A percentile compares a stretch with the other conserved stretches of the same genome.
Evolutionary conservation across 352 stramenopile species (phyloP).

Genomic region (Aphanomyces euteiches): DNA sequence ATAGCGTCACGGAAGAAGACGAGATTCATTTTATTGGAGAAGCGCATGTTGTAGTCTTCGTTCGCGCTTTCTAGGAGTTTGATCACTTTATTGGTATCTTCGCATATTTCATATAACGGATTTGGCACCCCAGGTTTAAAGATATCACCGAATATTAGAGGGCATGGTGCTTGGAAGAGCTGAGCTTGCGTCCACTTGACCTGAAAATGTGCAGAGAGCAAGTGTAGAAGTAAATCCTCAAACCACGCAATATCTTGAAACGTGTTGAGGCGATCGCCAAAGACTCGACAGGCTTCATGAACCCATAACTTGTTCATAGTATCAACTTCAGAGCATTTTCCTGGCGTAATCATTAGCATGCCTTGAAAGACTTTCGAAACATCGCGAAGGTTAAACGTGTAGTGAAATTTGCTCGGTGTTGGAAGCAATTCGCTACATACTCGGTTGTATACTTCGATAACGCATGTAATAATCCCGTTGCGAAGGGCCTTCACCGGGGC

Average conservation of each 20-base stretch:
- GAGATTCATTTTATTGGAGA: conserved; percentile 93
- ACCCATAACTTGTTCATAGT: conserved; percentile 89
- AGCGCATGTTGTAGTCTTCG: conserved; percentile 93
- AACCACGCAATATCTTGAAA: conserved; percentile 87
- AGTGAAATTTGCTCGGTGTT: conserved; percentile 91
- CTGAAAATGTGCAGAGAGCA: conserved; percentile 73
- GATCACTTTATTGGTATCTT: conserved; percentile 73
- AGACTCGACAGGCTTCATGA: conserved; percentile 89
- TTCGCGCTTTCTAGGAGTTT: conserved; percentile 89
- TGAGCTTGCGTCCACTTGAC: conserved; percentile 72
- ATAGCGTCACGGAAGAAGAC: conserved; percentile 95
- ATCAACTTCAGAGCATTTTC: conserved; percentile 75
- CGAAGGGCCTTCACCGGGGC: conserved; percentile 74
- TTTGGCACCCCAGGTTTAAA: conserved; percentile 73
- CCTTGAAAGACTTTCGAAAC: conserved; percentile 96
- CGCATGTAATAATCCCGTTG: conserved; percentile 77
- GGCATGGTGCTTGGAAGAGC: conserved; percentile 84
- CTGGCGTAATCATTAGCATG: conserved; percentile 89
- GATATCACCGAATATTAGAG: conserved; percentile 92
- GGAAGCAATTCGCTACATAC: conserved; percentile 90
- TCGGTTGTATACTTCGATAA: conserved; percentile 93
- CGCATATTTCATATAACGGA: conserved; percentile 82
- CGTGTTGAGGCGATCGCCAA: conserved; percentile 92
- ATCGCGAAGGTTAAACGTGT: conserved; percentile 95
- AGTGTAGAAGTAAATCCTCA: conserved; percentile 78